phyloP scores from a whole-genome alignment of 2,329 filamentous ascomycete species.

The Botrytis byssoidea region DNA sequence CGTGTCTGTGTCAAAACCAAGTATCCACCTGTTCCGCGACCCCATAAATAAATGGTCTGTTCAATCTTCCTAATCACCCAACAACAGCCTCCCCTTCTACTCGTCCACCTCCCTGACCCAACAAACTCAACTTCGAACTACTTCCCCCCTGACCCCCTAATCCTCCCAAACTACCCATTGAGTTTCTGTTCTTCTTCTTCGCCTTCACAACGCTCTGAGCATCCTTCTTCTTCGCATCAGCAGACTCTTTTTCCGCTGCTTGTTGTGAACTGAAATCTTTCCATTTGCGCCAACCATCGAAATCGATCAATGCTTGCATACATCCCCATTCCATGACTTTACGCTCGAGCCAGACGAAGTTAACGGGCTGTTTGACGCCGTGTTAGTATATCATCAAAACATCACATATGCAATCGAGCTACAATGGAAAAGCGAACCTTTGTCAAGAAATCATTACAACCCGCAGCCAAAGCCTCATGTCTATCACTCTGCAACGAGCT shows the following conservation, averaged over 20 bases:
- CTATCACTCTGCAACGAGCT: conserved; percentile 93
- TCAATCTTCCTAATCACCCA: not conserved
- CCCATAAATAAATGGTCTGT: not conserved
- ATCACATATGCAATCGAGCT: not conserved
- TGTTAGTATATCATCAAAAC: conserved; percentile 15
- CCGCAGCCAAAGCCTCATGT: conserved; percentile 89
- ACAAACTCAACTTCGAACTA: not conserved
- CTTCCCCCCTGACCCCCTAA: not conserved
- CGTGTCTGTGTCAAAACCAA: not conserved
- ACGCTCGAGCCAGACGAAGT: conserved; percentile 94
- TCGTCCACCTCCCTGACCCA: not conserved
- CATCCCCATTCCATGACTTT: conserved; percentile 99
- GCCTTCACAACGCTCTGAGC: conserved; percentile 22
- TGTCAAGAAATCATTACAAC: conserved; percentile 97
- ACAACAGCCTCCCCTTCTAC: not conserved
- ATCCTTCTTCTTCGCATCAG: conserved; percentile 27
- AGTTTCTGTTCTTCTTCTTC: conserved; percentile 31
- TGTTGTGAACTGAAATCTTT: conserved; percentile 64
- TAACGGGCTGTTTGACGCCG: conserved; percentile 69
- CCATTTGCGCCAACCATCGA: conserved; percentile 97
- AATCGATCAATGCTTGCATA: conserved; percentile 99
- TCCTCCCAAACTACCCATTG: conserved; percentile 23
- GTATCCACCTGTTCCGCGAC: not conserved
- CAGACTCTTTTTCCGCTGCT: conserved; percentile 31
- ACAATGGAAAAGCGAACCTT: conserved; percentile 61